Percentiles rank a stretch among this genome's conserved stretches.
These are phyloP conservation scores for Ceratocystis harringtonii DNA, from an alignment of 2,329 filamentous ascomycete genomes.

Conservation along the genomic window DNA sequence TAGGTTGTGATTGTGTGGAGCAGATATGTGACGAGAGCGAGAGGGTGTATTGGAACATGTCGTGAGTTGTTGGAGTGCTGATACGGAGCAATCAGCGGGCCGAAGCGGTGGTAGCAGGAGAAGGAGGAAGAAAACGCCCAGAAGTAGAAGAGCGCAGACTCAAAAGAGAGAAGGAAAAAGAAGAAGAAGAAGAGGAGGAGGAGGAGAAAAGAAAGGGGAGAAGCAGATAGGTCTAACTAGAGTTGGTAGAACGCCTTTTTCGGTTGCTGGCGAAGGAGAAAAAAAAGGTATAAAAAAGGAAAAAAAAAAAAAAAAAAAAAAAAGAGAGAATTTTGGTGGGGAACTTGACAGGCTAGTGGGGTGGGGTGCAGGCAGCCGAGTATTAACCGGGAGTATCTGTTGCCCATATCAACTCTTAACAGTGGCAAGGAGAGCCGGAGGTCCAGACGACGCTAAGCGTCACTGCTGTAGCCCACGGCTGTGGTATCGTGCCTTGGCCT, in stretches of 20 bases:
- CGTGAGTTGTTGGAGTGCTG: conserved; percentile 3
- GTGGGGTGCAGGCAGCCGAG: background rate
- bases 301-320: background rate
- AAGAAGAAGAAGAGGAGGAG: background rate
- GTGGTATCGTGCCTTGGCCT: no score
- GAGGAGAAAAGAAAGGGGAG: background rate
- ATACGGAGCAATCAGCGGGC: conserved; percentile 6
- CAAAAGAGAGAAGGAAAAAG: background rate
- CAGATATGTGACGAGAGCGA: conserved; percentile 11
- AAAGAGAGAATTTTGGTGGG: background rate
- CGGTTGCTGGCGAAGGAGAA: background rate
- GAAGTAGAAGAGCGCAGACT: background rate
- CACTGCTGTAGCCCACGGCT: no score
- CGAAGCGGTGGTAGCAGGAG: background rate
- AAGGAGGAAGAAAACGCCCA: background rate
- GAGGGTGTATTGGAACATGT: conserved; percentile 15
- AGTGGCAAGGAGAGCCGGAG: background rate
- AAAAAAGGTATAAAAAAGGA: background rate
- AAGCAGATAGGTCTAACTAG: background rate
- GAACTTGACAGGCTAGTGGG: background rate
- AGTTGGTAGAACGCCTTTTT: background rate
- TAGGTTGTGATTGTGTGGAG: conserved; percentile 11
- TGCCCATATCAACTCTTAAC: background rate
- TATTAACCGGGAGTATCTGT: background rate
- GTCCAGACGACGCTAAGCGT: background rate